Evolutionary conservation across 495 filamentous ascomycete genomes (phyloP), one percentile per base, ranked within the genome.

Genomic region (Pseudoneurospora amorphoporcata): DNA sequence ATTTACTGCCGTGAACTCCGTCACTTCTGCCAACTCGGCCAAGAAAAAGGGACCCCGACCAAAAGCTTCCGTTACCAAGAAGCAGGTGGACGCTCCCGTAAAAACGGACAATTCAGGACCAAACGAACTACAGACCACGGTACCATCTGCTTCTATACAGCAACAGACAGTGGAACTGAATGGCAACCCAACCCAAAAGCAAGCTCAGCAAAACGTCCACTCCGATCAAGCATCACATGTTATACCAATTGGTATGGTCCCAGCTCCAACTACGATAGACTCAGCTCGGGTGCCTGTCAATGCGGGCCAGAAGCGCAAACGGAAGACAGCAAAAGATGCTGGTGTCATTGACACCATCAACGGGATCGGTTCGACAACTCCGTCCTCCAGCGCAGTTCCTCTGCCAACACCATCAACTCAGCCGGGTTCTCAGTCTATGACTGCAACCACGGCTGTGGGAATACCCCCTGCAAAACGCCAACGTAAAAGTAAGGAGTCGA

Each of bases 1-100:
- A 4, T 79, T 78, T 42, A 79, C 76, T 32, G 76, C 77, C 29
- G 77, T 77, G 65, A 79, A 79, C 32, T 72, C 73, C 8, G 39
- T 45, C 6, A 17, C 68, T 65, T 65, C 53, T 65, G 12, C 45
- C 70, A 37, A 71, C 32, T 39, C 29, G n/a, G 14, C 71, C n/a
- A 74, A 72, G 47, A 75, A 69, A 45, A 73, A 43, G 58, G 23
- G n/a, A 8, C 37, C 68, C 0, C 72, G 68, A 29, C 35, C 74
- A 70, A 77, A 70, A 23, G 74, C 39, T 9, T 10, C 71, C 12
- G 68, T 38, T 39, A 68, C 29, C 29, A 70, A 74, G 53, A 69
- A 69, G 23, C 69, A 32, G n/a, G 14, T 17, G 14, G 39, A 58
- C 16, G 35, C 8, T 65, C 29, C 14, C 29, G 14, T 14, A 35